Evolutionary conservation across 495 filamentous ascomycete species (phyloP).

Genomic region (Daldinia decipiens): DNA sequence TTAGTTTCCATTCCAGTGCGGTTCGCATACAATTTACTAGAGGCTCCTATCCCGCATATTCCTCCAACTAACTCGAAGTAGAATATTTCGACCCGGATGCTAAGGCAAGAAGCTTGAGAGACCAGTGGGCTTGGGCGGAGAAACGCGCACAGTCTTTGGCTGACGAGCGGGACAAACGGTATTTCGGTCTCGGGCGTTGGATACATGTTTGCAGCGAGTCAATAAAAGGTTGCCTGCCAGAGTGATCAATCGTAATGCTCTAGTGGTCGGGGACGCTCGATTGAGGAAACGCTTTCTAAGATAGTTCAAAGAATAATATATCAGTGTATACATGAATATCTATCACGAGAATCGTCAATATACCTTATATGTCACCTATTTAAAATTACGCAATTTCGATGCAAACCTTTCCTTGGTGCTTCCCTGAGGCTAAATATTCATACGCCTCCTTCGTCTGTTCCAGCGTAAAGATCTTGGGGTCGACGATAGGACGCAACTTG

Average conservation of each 20-base stretch:
- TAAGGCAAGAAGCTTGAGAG: conserved; percentile 14
- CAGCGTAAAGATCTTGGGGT: conserved; percentile 39
- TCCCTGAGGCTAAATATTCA: conserved; percentile 41
- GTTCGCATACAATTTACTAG: too few species aligned
- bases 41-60: background rate
- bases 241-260: background rate
- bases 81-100: conserved; percentile 32
- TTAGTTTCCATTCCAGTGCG: background rate
- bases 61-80: conserved; percentile 10
- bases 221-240: conserved; percentile 15
- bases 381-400: conserved; percentile 34
- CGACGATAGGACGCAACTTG: conserved; percentile 40
- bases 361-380: conserved; percentile 4
- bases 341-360: conserved; percentile 1
- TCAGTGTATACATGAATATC: background rate
- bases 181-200: conserved; percentile 32
- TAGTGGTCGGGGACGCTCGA: background rate
- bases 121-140: conserved; percentile 29
- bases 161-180: conserved; percentile 24
- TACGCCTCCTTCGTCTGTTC: conserved; percentile 48
- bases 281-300: background rate
- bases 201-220: conserved; percentile 19
- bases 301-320: background rate
- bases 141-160: conserved; percentile 29
- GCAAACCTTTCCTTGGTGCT: conserved; percentile 47